Conservation (phyloP, 164 flowering plant species). For the Piper betle region DNA sequence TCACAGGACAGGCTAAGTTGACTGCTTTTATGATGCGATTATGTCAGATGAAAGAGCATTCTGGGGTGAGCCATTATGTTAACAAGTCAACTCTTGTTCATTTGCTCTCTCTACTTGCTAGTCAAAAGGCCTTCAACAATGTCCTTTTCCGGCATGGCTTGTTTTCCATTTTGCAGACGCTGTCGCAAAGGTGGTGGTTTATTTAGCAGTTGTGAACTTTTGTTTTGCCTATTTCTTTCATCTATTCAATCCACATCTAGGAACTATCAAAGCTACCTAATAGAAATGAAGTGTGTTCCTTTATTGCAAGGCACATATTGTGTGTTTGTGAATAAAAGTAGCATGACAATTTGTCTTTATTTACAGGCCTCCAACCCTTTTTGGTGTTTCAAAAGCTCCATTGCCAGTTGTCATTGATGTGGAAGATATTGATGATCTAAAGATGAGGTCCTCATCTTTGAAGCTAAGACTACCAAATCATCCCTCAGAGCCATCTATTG, state of each 20-base stretch:
- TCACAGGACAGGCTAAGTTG: constrained; percentile 76
- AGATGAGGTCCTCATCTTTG: constrained; percentile 29
- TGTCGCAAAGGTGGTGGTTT: constrained; percentile 50
- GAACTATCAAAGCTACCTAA: background rate
- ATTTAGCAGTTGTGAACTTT: background rate
- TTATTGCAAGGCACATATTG: background rate
- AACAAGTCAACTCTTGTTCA: constrained; percentile 47
- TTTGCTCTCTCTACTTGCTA: constrained; percentile 61
- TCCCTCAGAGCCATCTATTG: constrained; percentile 23
- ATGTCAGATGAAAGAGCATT: constrained; percentile 44
- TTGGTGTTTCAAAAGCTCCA: constrained; percentile 63
- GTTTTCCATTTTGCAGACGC: constrained; percentile 79
- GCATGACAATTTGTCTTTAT: constrained; percentile 5
- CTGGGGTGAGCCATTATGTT: constrained; percentile 24
- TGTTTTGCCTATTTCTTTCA: background rate
- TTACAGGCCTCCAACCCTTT: constrained; percentile 85
- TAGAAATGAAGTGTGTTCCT: background rate
- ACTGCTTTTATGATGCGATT: constrained; percentile 55
- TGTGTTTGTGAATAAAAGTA: background rate
- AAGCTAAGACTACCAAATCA: constrained; percentile 26
- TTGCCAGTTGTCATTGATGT: constrained; percentile 21
- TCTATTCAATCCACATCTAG: background rate
- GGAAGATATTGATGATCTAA: constrained; percentile 37
- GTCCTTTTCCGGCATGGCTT: constrained; percentile 75
- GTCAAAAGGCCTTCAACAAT: constrained; percentile 69